Evolutionary conservation across 75 land plant genomes (phyloP).

Genomic region (Selaginella moellendorffii): DNA sequence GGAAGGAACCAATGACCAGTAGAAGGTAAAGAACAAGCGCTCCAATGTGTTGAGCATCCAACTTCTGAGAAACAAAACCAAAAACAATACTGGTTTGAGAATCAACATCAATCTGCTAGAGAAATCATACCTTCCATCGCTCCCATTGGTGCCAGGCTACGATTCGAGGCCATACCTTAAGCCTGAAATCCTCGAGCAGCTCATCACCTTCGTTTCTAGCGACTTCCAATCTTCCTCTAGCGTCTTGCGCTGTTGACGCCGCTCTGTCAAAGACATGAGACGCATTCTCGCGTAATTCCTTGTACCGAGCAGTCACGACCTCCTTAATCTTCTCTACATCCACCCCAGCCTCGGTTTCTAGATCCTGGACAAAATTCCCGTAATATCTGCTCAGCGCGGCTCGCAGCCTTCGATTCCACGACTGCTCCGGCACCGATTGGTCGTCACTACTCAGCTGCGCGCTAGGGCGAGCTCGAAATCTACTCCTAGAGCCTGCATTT

Average conservation of each 20-base stretch:
- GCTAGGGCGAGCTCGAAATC: background rate
- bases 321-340: conserved; percentile 18
- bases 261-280: background rate
- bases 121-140: conserved; percentile 73
- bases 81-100: background rate
- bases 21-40: conserved; percentile 43
- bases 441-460: background rate
- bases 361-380: conserved; percentile 17
- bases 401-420: conserved; percentile 9
- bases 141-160: conserved; percentile 65
- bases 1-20: conserved; percentile 32
- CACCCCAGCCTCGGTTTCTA: conserved; percentile 39
- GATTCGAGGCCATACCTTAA: conserved; percentile 30
- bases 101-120: too few species aligned
- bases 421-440: background rate
- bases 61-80: conserved; percentile 15
- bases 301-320: conserved; percentile 14
- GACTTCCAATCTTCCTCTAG: background rate
- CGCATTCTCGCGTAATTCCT: conserved; percentile 8
- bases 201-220: conserved; percentile 10
- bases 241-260: background rate
- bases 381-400: conserved; percentile 30
- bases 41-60: conserved; percentile 59
- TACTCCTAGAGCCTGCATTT: too few species aligned
- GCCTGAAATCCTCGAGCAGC: conserved; percentile 23